Evolutionary conservation across 768 basidiomycete species (phyloP).

Genomic region (Panellus pusillus): DNA sequence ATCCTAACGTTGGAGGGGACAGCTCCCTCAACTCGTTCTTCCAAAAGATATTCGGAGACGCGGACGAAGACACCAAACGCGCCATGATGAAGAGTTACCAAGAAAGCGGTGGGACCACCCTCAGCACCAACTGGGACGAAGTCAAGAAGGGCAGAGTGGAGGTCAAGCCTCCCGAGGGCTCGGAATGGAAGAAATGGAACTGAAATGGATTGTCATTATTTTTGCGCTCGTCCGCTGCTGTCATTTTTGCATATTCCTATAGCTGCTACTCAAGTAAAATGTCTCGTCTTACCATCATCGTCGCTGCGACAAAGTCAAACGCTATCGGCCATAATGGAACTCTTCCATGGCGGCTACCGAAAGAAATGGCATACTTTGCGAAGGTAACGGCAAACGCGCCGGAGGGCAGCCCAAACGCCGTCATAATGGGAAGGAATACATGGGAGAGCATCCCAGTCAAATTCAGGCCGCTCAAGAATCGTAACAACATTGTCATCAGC

Average conservation of each 20-base stretch:
- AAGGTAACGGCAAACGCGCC: conserved; percentile 67
- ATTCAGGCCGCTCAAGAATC: conserved; percentile 74
- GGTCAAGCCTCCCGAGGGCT: conserved; percentile 81
- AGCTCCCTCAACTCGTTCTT: conserved; percentile 84
- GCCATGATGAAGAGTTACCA: conserved; percentile 99
- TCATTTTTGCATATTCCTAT: conserved; percentile 15
- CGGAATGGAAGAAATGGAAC: conserved; percentile 83
- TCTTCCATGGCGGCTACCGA: conserved; percentile 87
- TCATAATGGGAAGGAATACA: conserved; percentile 95
- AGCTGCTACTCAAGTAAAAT: conserved; percentile 36
- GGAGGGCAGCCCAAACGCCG: conserved; percentile 59
- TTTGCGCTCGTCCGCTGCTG: not conserved
- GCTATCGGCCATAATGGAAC: conserved; percentile 80
- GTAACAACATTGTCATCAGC: conserved; percentile 80
- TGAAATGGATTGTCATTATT: conserved; percentile 26
- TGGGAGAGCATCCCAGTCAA: conserved; percentile 95
- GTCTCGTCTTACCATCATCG: conserved; percentile 83
- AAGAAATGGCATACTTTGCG: conserved; percentile 94
- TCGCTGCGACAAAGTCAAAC: conserved; percentile 84
- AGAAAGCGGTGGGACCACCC: conserved; percentile 92
- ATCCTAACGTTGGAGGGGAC: conserved; percentile 91
- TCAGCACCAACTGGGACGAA: conserved; percentile 96
- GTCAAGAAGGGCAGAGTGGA: conserved; percentile 70
- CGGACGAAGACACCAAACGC: conserved; percentile 86
- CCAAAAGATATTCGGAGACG: conserved; percentile 86